Base-by-base conservation (phyloP, 2,329 filamentous ascomycete genomes). In the Calycina marina region DNA sequence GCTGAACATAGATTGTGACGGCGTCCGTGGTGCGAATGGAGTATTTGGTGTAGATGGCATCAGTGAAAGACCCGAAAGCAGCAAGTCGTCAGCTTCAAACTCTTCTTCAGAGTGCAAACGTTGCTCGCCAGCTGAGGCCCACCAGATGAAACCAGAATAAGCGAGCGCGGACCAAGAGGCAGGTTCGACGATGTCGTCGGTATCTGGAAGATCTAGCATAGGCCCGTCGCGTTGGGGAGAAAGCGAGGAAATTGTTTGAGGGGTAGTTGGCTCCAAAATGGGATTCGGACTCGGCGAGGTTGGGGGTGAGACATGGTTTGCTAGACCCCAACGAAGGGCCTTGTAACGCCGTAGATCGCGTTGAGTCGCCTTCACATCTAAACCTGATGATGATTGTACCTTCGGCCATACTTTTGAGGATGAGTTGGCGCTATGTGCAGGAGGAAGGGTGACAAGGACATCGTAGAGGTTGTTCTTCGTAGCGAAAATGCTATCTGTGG, bases 391-490 rank as follows among this genome's bases (percentile, higher is more conserved):
- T 20, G 63, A 68, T 48, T 83, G 75, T 14, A 94, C 69, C 3
- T 69, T 72, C 0, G 88, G 88, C 76, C 85, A 94, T 12, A 68
- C 59, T 44, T 67, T 75, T 42, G 69, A 63, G 15, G 64, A 61
- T 5, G 68, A 68, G 27, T 72, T 60, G 32, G 69, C 59, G 3
- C 70, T 57, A 45, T 77, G 62, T 4, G 67, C 54, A 1, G 73
- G 66, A 1, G 85, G 83, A 49, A 96, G 69, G 33, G 82, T 83
- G 38, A 96, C 77, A 24, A 94, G 68, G 46, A 94, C 67, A 52
- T 98, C 90, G 64, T 85, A 96, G 2, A 98, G 69, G 2, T 79
- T 70, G 31, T 76, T 71, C 59, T 96, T 96, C 56, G 83, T 79
- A 28, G 73, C 75, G 10, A 98, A 67, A 37, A 98, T 90, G 49